phyloP scores from a whole-genome alignment of 495 filamentous ascomycete genomes.

The Penicillium cataractarum region DNA sequence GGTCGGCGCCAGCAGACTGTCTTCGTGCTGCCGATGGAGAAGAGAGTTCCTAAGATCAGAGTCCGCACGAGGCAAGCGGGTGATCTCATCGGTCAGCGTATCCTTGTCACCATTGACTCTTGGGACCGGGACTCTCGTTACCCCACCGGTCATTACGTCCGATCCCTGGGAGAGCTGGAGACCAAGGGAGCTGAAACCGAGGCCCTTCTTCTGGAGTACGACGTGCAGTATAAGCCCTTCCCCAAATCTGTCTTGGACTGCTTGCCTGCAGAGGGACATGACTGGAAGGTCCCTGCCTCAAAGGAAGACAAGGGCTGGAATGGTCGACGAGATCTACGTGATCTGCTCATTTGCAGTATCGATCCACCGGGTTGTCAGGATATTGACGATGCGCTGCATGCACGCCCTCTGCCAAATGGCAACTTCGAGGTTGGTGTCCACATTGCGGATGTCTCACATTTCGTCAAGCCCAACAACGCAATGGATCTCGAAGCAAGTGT shows the following conservation, averaged over 20 bases:
- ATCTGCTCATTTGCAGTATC: constrained; percentile 92
- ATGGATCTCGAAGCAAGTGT: constrained; percentile 96
- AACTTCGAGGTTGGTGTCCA: constrained; percentile 98
- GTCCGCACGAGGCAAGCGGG: constrained; percentile 87
- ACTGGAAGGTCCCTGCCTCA: constrained; percentile 84
- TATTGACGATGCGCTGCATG: constrained; percentile 97
- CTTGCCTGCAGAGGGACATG: constrained; percentile 86
- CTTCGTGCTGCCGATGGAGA: constrained; percentile 97
- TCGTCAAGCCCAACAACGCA: constrained; percentile 93
- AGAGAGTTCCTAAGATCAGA: constrained; percentile 92
- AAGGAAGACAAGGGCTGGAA: constrained; percentile 82
- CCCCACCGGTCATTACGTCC: constrained; percentile 90
- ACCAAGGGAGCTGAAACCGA: constrained; percentile 96
- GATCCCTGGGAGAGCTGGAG: constrained; percentile 90
- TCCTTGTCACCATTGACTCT: constrained; percentile 92
- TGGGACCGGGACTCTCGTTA: constrained; percentile 94
- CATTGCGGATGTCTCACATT: constrained; percentile 97
- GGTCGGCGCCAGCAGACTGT: constrained; percentile 86
- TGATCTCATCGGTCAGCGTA: constrained; percentile 85
- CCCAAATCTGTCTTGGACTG: constrained; percentile 94
- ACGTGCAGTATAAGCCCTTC: constrained; percentile 97
- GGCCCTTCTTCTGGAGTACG: constrained; percentile 89
- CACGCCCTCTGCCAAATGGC: constrained; percentile 80
- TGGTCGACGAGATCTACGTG: constrained; percentile 78
- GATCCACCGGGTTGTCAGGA: constrained; percentile 96